Evolutionary conservation across 495 filamentous ascomycete genomes (phyloP).

Genomic region (Talaromyces trachyspermus): DNA sequence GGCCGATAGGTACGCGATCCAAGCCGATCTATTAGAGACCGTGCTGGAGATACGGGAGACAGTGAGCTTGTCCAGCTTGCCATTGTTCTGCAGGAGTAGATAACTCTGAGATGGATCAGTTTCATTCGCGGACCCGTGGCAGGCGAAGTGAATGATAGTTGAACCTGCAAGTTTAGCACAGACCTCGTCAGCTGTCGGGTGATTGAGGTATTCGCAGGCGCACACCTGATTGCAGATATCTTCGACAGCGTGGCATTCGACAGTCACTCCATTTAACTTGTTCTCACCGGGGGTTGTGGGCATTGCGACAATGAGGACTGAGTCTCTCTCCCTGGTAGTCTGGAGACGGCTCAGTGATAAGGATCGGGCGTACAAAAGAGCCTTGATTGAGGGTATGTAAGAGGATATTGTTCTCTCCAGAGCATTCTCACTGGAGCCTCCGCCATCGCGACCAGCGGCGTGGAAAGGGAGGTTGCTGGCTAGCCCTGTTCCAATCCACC

Average conservation of each 20-base stretch:
- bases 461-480: constrained; percentile 17
- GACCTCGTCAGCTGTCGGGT: constrained; percentile 10
- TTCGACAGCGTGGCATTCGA: not conserved
- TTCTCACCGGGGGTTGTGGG: constrained; percentile 10
- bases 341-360: not conserved
- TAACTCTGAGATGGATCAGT: constrained; percentile 15
- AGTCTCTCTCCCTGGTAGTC: not conserved
- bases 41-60: constrained; percentile 6
- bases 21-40: no score
- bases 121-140: constrained; percentile 16
- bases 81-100: constrained; percentile 13
- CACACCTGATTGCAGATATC: not conserved
- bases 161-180: constrained; percentile 9
- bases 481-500: constrained; percentile 19
- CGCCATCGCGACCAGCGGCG: constrained; percentile 10
- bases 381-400: constrained; percentile 22
- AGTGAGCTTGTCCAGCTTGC: constrained; percentile 10
- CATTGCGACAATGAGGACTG: constrained; percentile 16
- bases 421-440: constrained; percentile 9
- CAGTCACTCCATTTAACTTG: not conserved
- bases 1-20: constrained; percentile 27
- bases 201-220: constrained; percentile 6
- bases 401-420: constrained; percentile 21
- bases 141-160: constrained; percentile 22
- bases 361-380: constrained; percentile 11